Base-by-base conservation (phyloP, 495 filamentous ascomycete genomes). In the Penicillium canescens region DNA sequence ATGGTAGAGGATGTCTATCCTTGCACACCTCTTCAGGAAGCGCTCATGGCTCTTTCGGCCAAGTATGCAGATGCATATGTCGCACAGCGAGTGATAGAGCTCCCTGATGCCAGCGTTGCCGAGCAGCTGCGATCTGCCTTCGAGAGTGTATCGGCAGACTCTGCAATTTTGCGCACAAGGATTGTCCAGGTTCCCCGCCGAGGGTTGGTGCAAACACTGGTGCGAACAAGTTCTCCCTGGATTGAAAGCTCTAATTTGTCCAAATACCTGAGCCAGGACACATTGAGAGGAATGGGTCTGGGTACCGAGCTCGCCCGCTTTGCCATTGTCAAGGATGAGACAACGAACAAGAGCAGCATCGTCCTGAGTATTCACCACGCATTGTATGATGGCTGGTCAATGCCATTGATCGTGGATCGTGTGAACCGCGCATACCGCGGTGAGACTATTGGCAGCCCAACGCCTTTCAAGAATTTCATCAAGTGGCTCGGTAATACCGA, bases 351-450 rank as follows among this genome's bases (percentile, higher is more conserved):
- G 18, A 40, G n/a, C 12, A 54, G 73, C 47, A 74, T 83, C 31
- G 75, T 82, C 3, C 69, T 76, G 55, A 84, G 78, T 1, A 75
- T 79, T 46, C 84, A 87, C 55, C 85, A 88, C 50, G 78, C 80
- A 2, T 44, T 86, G 0, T 87, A 85, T 44, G 85, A 87, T 54
- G 84, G 83, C 8, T 84, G 80, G 77, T 78, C 72, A 8, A 72
- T 82, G 67, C 71, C 73, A 24, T 61, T 59, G 28, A 48, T 62
- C 9, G 24, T 58, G 18, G 54, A 62, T 14, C 38, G 38, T 4
- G 50, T 58, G 1, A 49, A 58, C 20, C 36, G 37, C 4, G 38
- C 44, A 12, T 54, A 54, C 21, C 43, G 44, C 5, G 49, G 33
- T 12, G 42, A 47, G 42, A n/a, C 6, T 14, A 36, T 46, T 2